These are phyloP conservation scores for Secale cereale DNA, from an alignment of 176 grass and related monocot species.

Conservation along the genomic window DNA sequence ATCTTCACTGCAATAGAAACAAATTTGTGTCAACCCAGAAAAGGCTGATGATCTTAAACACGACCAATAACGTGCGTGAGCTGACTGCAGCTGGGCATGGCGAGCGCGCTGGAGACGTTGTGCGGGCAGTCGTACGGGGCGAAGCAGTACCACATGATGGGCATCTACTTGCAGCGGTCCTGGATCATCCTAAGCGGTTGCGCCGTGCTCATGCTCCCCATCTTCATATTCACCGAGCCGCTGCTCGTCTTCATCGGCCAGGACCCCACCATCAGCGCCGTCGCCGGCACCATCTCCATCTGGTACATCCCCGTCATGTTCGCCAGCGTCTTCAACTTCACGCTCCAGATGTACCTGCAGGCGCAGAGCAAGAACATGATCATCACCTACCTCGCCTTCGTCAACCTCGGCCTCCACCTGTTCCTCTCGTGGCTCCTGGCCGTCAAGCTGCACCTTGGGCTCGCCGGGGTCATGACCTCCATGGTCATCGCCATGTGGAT, in stretches of 20 bases:
- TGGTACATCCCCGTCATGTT: slow-evolving; percentile 76
- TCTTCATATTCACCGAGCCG: slow-evolving; percentile 64
- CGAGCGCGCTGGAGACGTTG: slow-evolving; percentile 63
- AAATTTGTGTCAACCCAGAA: not conserved
- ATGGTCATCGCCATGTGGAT: slow-evolving; percentile 74
- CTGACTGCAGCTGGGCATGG: slow-evolving; percentile 52
- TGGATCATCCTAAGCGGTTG: slow-evolving; percentile 12
- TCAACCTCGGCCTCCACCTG: slow-evolving; percentile 53
- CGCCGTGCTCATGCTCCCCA: slow-evolving; percentile 23
- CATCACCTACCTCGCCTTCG: slow-evolving; percentile 62
- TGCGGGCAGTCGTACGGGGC: slow-evolving; percentile 58
- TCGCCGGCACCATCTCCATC: slow-evolving; percentile 50
- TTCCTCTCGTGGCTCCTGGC: slow-evolving; percentile 46
- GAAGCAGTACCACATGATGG: slow-evolving; percentile 61
- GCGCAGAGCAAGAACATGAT: slow-evolving; percentile 79
- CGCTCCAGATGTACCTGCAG: slow-evolving; percentile 89
- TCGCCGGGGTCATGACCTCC: slow-evolving; percentile 59
- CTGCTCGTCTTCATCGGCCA: slow-evolving; percentile 59
- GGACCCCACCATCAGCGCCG: slow-evolving; percentile 42
- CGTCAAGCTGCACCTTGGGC: slow-evolving; percentile 33
- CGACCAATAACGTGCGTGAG: not conserved
- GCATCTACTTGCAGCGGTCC: slow-evolving; percentile 61
- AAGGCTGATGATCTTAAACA: not conserved
- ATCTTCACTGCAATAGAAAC: not conserved
- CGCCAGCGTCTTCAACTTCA: slow-evolving; percentile 53